Conservation (phyloP, 2,329 filamentous ascomycete species). For the Ceratocystis ficicola region DNA sequence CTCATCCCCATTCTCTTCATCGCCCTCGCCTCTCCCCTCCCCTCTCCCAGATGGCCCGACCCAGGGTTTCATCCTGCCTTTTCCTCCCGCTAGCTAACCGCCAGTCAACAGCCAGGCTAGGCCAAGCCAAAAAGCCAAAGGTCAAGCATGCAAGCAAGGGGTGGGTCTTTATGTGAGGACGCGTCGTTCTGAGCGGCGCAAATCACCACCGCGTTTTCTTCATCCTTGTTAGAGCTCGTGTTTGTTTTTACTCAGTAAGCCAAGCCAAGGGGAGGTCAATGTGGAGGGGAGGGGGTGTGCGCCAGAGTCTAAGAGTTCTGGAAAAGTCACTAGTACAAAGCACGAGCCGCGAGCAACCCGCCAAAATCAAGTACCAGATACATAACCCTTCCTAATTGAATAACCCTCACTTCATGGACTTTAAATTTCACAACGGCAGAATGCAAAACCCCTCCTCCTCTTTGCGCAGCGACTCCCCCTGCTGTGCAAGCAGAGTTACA, state of each 20-base stretch:
- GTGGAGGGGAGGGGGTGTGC: not conserved
- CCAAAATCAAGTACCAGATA: not conserved
- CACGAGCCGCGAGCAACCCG: not conserved
- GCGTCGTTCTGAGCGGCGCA: not conserved
- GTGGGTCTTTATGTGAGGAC: not conserved
- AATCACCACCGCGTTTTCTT: not conserved
- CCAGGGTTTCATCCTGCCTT: constrained; percentile 2
- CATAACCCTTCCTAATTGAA: not conserved
- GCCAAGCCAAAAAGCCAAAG: not conserved
- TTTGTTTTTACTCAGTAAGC: not conserved
- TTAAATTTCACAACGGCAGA: not conserved
- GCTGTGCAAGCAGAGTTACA: not conserved
- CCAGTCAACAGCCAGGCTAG: not conserved
- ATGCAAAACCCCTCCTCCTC: too few species aligned
- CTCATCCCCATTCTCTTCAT: not conserved
- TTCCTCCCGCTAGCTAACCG: not conserved
- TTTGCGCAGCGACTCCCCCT: too few species aligned
- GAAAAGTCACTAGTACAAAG: not conserved
- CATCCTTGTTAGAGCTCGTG: not conserved
- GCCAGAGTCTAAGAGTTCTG: not conserved
- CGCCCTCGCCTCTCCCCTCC: not conserved
- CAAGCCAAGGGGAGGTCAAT: not conserved
- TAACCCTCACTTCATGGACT: not conserved
- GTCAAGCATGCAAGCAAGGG: not conserved
- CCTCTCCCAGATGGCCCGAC: not conserved